These are phyloP conservation scores for Gossypium gossypioides DNA, from an alignment of 441 rosid genomes.

Conservation along the genomic window DNA sequence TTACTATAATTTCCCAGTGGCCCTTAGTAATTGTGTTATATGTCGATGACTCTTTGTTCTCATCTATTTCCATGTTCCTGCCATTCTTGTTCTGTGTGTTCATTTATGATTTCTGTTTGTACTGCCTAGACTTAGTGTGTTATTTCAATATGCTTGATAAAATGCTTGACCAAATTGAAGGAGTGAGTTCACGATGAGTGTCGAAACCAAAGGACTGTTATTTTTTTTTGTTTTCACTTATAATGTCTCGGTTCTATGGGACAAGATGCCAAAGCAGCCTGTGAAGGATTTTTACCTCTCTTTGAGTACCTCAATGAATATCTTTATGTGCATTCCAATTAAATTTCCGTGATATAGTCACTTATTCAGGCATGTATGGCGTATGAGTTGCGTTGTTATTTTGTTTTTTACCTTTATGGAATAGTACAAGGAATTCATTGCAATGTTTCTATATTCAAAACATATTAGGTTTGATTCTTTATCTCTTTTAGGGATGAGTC, in stretches of 20 bases:
- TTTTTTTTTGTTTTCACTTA: not conserved
- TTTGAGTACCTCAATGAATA: not conserved
- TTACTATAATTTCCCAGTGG: not conserved
- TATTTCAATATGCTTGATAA: not conserved
- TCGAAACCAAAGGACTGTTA: not conserved
- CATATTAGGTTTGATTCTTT: not conserved
- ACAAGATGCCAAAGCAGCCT: not conserved
- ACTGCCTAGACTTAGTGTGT: not conserved
- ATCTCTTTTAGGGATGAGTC: constrained; percentile 68
- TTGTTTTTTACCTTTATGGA: not conserved
- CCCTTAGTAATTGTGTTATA: not conserved
- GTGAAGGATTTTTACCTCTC: not conserved
- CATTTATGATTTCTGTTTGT: not conserved
- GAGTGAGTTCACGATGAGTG: not conserved
- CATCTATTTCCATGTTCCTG: not conserved
- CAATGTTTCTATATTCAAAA: not conserved
- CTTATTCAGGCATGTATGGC: not conserved
- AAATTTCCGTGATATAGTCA: not conserved
- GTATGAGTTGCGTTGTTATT: not conserved
- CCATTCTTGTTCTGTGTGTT: not conserved
- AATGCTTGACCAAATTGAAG: not conserved
- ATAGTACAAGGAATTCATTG: not conserved
- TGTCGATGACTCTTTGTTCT: not conserved
- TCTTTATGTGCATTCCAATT: not conserved
- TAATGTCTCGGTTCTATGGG: not conserved